Base-by-base conservation (phyloP, 257 asterid species). In the Ballota nigra region DNA sequence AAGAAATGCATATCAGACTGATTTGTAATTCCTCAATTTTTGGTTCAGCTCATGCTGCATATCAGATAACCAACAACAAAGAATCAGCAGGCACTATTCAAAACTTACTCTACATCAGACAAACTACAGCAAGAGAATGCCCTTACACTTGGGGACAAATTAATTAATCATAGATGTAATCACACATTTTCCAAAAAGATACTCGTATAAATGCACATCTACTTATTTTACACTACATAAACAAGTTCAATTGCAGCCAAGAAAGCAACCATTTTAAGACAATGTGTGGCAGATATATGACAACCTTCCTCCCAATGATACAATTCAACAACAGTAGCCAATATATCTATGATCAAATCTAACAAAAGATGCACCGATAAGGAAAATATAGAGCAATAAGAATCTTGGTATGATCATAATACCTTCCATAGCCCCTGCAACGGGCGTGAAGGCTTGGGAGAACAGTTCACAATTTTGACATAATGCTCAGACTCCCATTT, bases 361-460 rank as follows among this genome's bases (percentile, higher is more conserved):
- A 62, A 59, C 10, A 23, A 41, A 28, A 36, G 12, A 31, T 63
- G 62, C 12, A 43, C 13, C 20, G 22, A 51, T 0, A 15, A 66
- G 6, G 23, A 53, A 47, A 23, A 43, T 52, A 0, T 3, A 33
- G 8, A 10, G 66, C 57, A 24, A 2, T n/a, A 51, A 31, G 62
- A 79, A 33, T 45, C 57, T 10, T 47, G 24, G 19, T 9, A 15
- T 68, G 33, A 34, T 72, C 66, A 6, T 13, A 47, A 55, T 80
- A 93, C 97, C 97, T 93, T 93, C 98, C 98, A 91, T 34, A 93
- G 79, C 67, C 97, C 98, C 85, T 93, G 98, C 79, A 93, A 83
- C 41, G 97, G 98, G 40, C 87, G 85, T 9, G 81, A 40, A 23
- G 84, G 86, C 3, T 79, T 83, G 20, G 98, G 97, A 4, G 92